Percentiles rank a stretch among this genome's conserved stretches.
These are phyloP conservation scores for Conidiobolus coronatus DNA, from an alignment of 371 early-diverging fungal genomes.

Conservation along the genomic window DNA sequence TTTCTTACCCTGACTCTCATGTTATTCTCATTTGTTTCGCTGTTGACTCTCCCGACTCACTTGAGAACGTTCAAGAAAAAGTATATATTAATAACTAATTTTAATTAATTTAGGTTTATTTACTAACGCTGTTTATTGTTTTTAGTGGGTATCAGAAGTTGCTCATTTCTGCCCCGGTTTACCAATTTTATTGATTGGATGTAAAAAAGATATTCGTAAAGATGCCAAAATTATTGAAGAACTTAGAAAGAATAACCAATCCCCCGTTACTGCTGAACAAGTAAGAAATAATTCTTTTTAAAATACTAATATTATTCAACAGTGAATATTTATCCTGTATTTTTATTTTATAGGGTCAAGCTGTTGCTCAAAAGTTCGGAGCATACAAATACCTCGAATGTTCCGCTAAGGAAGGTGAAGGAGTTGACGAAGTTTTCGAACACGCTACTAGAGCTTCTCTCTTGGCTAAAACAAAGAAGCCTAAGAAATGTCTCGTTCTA, in stretches of 20 bases:
- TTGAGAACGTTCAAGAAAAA: conserved; percentile 82
- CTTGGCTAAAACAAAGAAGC: conserved; percentile 17
- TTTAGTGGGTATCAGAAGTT: conserved; percentile 83
- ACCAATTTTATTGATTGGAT: conserved; percentile 73
- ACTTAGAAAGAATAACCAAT: conserved; percentile 45
- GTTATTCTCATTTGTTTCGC: conserved; percentile 90
- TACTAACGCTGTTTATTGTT: not conserved
- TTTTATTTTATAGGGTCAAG: conserved; percentile 27
- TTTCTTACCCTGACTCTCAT: conserved; percentile 91
- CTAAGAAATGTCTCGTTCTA: too few species aligned
- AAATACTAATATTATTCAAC: conserved; percentile 16
- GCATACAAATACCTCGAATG: conserved; percentile 90
- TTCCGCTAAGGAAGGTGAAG: conserved; percentile 76
- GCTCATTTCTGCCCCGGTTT: conserved; percentile 69
- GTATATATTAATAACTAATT: conserved; percentile 10
- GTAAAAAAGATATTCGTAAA: conserved; percentile 79
- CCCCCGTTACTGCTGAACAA: conserved; percentile 40
- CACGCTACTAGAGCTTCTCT: conserved; percentile 75
- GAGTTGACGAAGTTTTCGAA: conserved; percentile 87
- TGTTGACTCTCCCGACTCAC: conserved; percentile 79
- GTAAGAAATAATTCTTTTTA: conserved; percentile 9
- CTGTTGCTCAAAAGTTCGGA: conserved; percentile 54
- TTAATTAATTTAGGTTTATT: not conserved
- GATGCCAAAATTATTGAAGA: conserved; percentile 56
- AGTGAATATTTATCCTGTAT: not conserved